These are phyloP conservation scores for Botrytis sinoallii DNA, from an alignment of 2,329 filamentous ascomycete species.

Conservation along the genomic window DNA sequence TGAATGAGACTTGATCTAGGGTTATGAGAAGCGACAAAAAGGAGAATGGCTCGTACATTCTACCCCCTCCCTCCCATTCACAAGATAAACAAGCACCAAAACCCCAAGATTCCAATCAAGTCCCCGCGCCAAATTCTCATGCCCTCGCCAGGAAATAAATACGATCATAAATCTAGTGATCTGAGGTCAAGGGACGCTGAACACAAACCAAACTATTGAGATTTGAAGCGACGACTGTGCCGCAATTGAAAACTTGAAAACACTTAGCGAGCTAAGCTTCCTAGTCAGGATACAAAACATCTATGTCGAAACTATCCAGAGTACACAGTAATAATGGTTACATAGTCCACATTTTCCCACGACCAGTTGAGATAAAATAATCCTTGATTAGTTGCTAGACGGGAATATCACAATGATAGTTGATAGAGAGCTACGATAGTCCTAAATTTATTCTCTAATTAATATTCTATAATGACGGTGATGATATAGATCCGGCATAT, in stretches of 20 bases:
- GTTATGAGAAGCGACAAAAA: neutral
- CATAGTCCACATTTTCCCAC: neutral
- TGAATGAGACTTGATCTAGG: neutral
- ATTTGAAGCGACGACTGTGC: neutral
- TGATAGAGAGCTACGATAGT: neutral
- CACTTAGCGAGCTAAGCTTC: no score
- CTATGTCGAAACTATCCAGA: neutral
- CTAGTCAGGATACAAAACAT: accelerated
- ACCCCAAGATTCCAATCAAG: neutral
- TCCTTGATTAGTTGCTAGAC: accelerated
- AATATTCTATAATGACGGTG: neutral
- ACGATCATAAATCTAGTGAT: neutral
- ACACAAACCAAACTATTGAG: neutral
- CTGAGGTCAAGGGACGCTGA: no score
- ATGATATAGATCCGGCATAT: neutral
- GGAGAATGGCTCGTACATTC: neutral
- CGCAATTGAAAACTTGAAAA: neutral
- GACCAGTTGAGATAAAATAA: no score
- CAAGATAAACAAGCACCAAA: no score
- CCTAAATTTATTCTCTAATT: neutral
- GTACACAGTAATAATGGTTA: neutral
- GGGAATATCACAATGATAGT: neutral
- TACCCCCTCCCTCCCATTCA: no score
- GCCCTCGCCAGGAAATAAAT: neutral
- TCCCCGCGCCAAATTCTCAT: neutral